These are phyloP conservation scores for Talaromyces proteolyticus DNA, from an alignment of 495 filamentous ascomycete genomes.

Conservation along the genomic window DNA sequence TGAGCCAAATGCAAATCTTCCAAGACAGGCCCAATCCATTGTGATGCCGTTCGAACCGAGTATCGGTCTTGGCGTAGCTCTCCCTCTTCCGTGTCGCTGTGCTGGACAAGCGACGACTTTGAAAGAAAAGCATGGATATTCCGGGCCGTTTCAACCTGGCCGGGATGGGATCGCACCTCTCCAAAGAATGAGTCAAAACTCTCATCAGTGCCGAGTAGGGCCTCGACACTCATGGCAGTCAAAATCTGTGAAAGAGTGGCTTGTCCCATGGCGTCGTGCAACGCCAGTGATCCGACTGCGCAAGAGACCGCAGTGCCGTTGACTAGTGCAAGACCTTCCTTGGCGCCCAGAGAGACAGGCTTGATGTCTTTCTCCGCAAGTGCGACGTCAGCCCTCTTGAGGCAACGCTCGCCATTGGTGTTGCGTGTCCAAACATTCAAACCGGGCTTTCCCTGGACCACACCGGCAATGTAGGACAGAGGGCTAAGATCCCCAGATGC, in stretches of 20 bases:
- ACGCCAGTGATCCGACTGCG: constrained; percentile 42
- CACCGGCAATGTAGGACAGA: constrained; percentile 53
- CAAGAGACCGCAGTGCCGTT: constrained; percentile 60
- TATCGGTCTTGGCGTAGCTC: constrained; percentile 54
- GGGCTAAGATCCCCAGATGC: constrained; percentile 62
- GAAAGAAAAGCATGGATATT: constrained; percentile 44
- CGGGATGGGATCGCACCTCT: constrained; percentile 44
- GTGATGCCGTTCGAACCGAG: constrained; percentile 49
- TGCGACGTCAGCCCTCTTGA: constrained; percentile 42
- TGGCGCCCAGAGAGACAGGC: constrained; percentile 46
- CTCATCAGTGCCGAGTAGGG: constrained; percentile 39
- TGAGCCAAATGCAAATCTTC: constrained; percentile 52
- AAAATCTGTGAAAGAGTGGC: constrained; percentile 49
- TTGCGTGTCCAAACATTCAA: constrained; percentile 28
- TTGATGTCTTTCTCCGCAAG: constrained; percentile 29
- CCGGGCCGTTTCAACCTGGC: constrained; percentile 45
- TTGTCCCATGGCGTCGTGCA: constrained; percentile 47
- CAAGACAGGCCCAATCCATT: constrained; percentile 56
- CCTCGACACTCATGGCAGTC: constrained; percentile 28
- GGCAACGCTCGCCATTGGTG: constrained; percentile 13
- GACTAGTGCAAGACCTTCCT: constrained; percentile 57
- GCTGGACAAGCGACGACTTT: constrained; percentile 15
- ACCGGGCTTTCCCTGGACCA: constrained; percentile 48
- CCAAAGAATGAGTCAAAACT: constrained; percentile 54
- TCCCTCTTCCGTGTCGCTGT: constrained; percentile 12